Base-by-base conservation (phyloP, 1,284 basidiomycete genomes). In the Austroboletus niveus region DNA sequence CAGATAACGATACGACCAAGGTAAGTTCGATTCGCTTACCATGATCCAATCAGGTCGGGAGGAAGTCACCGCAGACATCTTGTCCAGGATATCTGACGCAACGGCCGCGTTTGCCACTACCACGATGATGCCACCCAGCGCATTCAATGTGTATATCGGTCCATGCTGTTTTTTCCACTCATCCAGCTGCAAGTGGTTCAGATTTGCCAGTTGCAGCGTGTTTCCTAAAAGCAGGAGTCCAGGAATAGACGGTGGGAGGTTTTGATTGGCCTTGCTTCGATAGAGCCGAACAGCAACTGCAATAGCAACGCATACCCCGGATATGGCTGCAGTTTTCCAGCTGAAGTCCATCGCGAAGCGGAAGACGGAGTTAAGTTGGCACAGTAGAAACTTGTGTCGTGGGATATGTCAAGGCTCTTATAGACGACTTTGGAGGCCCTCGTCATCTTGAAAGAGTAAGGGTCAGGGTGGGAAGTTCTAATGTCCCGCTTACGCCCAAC, bases 1-100 rank as follows among this genome's bases (percentile, higher is more conserved):
- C 14, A 9, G 9, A 24, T 24, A 24, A 24, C 22, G 22, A 5
- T 24, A 5, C 22, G 22, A 5, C 22, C 22, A 24, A 27, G 17
- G 24, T 3, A 34, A 44, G 42, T 10, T 32, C 24, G 20, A 10
- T 8, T 42, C 41, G 38, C 43, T 31, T 34, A 54, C 53, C 53
- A 54, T 54, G 27, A 54, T 54, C 52, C 52, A 48, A 41, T 54
- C 52, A 48, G 52, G 52, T 4, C 45, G 41, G 14, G 51, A 54
- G 9, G 52, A 54, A 10, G 52, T 54, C 8, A 54, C 51, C 5
- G 52, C 45, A 17, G 52, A 54, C 52, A 54, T 54, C 31, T 54
- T 54, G 27, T 54, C 52, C 1, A 54, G 45, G 34, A 46, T 47
- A 11, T 54, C 52, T 4, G 38, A 54, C 10, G 52, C 52, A 5